Evolutionary conservation across 352 stramenopile species (phyloP).

Genomic region (Achlya hypogyna): DNA sequence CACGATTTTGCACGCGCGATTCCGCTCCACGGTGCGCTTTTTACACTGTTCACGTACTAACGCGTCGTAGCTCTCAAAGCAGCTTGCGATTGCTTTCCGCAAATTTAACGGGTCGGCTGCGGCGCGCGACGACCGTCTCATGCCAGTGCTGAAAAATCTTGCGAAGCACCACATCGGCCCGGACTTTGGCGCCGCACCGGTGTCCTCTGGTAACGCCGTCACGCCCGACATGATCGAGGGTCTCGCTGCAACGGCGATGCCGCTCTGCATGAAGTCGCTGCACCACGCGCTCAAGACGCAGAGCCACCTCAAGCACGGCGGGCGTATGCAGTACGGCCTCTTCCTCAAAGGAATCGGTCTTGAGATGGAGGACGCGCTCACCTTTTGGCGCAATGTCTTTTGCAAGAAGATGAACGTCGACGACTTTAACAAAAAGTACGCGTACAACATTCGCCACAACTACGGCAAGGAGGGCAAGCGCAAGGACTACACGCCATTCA

Average conservation of each 20-base stretch:
- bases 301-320: slow-evolving; percentile 96
- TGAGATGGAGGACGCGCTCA: slow-evolving; percentile 92
- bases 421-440: slow-evolving; percentile 98
- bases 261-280: slow-evolving; percentile 96
- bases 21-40: slow-evolving; percentile 73
- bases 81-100: slow-evolving; percentile 79
- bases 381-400: slow-evolving; percentile 93
- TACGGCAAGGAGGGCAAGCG: slow-evolving; percentile 99
- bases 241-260: slow-evolving; percentile 88
- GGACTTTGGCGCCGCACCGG: slow-evolving; percentile 51
- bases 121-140: slow-evolving; percentile 88
- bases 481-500: slow-evolving; percentile 94
- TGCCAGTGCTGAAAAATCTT: slow-evolving; percentile 91
- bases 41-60: not conserved
- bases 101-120: slow-evolving; percentile 87
- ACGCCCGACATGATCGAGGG: slow-evolving; percentile 88
- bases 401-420: slow-evolving; percentile 93
- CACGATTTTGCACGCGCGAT: slow-evolving; percentile 89
- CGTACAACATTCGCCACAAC: slow-evolving; percentile 98
- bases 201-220: slow-evolving; percentile 52
- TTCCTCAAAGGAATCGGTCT: slow-evolving; percentile 98
- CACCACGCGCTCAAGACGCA: slow-evolving; percentile 91
- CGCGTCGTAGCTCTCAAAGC: slow-evolving; percentile 72
- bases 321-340: slow-evolving; percentile 95
- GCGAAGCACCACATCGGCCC: slow-evolving; percentile 94